Evolutionary conservation across 176 grass and related monocot genomes (phyloP).

Genomic region (Musa itinerans): DNA sequence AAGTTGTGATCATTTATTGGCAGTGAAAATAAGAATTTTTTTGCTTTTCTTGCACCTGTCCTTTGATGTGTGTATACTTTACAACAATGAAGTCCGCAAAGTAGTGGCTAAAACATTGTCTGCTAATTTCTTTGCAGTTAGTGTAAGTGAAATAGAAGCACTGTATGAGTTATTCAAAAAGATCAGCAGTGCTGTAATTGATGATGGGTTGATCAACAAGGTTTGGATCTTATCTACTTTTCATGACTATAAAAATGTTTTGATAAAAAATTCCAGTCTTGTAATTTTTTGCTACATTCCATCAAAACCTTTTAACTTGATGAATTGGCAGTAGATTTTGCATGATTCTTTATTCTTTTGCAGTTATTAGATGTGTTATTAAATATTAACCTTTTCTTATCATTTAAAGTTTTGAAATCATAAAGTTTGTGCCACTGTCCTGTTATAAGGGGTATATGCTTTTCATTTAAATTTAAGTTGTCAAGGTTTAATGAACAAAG

Average conservation of each 20-base stretch:
- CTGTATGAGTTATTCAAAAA: conserved; percentile 96
- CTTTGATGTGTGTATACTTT: not conserved
- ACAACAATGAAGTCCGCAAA: not conserved
- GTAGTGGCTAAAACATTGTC: no score
- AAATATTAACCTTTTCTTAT: not conserved
- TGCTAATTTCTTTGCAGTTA: conserved; percentile 42
- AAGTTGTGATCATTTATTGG: not conserved
- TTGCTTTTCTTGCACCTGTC: not conserved
- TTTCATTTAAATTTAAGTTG: not conserved
- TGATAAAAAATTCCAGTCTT: not conserved
- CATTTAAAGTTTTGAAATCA: not conserved
- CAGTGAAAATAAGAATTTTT: not conserved
- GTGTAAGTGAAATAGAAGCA: conserved; percentile 80
- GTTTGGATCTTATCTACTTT: conserved; percentile 12
- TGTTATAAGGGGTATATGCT: not conserved
- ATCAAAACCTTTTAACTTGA: not conserved
- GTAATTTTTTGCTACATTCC: not conserved
- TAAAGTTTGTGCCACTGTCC: not conserved
- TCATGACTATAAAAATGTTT: not conserved
- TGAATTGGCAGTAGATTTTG: not conserved
- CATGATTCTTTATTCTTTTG: not conserved
- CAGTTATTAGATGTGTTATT: not conserved
- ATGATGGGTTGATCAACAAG: conserved; percentile 95
- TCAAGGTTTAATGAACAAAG: not conserved
- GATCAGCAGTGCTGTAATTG: conserved; percentile 89